Percentiles rank a stretch among this genome's conserved stretches.
Evolutionary conservation across 2,329 filamentous ascomycete genomes (phyloP).

Genomic region (Aureobasidium pullulans): DNA sequence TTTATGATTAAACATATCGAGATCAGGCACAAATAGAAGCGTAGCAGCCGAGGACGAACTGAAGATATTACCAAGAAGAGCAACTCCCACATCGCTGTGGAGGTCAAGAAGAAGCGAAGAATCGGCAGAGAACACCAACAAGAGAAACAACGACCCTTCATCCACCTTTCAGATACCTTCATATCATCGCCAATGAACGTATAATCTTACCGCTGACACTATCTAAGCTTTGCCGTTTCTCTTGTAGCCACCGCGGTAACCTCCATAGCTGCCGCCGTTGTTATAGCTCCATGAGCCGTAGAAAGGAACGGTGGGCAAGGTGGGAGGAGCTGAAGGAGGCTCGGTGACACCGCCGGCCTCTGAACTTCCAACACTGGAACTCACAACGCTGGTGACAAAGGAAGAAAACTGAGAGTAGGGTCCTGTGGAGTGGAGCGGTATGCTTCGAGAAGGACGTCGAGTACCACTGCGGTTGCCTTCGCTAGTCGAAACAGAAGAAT

Average conservation of each 20-base stretch:
- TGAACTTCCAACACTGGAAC: neutral
- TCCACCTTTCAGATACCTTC: neutral
- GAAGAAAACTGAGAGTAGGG: neutral
- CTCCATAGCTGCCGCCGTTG: constrained; percentile 3
- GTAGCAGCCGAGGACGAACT: no score
- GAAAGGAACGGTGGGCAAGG: neutral
- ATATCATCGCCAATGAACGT: neutral
- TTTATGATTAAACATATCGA: neutral
- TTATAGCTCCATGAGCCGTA: neutral
- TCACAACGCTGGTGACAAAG: constrained; percentile 1
- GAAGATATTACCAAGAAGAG: neutral
- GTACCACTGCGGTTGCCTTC: neutral
- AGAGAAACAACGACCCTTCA: neutral
- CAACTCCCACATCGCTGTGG: neutral
- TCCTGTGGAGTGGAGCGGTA: neutral
- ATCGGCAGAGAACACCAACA: neutral
- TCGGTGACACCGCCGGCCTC: neutral
- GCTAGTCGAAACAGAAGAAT: neutral
- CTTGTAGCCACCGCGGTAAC: constrained; percentile 2
- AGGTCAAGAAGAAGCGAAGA: neutral
- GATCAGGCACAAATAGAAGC: neutral
- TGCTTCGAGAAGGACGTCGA: neutral
- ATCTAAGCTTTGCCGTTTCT: neutral
- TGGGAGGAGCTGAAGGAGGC: neutral
- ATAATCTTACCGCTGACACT: neutral